Base-by-base conservation (phyloP, 371 early-diverging fungal genomes). In the Zychaea mexicana region DNA sequence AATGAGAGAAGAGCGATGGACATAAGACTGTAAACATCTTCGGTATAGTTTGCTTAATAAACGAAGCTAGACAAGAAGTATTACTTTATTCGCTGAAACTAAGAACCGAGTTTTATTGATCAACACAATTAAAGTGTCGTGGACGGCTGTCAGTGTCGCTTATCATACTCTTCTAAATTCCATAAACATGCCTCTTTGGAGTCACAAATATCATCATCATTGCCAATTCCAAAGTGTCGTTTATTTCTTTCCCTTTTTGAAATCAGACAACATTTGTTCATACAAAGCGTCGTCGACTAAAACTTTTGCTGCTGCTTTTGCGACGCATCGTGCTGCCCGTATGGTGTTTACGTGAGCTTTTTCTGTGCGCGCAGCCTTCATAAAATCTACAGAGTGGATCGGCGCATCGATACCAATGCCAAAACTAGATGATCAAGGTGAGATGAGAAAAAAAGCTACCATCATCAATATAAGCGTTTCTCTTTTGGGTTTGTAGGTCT, bases 331-430 rank as follows among this genome's bases (percentile, higher is more conserved):
- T n/a, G 60, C 45, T 26, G 60, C 60, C 17, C 60, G 58, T 68
- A 78, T 15, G 76, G 88, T 85, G 42, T 81, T 75, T 57, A 66
- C 57, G 54, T 91, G 90, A 10, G 92, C 91, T 4, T 66, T 67
- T 10, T 67, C 60, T 0, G 90, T 84, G 66, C 84, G 78, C 0
- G 91, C 86, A 24, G 72, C 83, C 27, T 74, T 67, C 2, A 84
- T 69, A 65, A 92, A 92, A 54, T 81, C 83, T 28, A 76, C 67
- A 0, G 90, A 85, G 61, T 93, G 93, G 36, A 56, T 56, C 19
- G 56, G 56, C 12, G 33, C 56, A 36, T 56, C 38, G 33, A 56
- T 33, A 0, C 56, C 56, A 15, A 56, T 56, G 21, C 56, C 56
- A 56, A 56, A 56, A 17, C 56, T 56, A 52, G 27, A 0, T 24